Conservation (phyloP, 345 rosid genomes). For the Linum tenue region DNA sequence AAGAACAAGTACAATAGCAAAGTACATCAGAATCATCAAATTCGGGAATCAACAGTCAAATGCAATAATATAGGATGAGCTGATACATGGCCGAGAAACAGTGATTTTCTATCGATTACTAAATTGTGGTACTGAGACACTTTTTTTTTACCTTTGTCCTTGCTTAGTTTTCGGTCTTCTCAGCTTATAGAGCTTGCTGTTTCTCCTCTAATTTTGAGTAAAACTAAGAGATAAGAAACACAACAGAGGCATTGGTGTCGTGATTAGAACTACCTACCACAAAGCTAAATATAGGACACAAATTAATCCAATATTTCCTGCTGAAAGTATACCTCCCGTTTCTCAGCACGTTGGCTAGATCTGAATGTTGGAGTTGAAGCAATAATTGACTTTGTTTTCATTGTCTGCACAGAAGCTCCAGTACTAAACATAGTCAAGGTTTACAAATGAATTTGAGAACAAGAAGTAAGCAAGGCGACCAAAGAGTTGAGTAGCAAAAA, state of each 20-base stretch:
- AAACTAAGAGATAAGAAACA: neutral
- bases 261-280: neutral
- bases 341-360: slow-evolving; percentile 8
- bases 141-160: neutral
- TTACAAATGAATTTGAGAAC: neutral
- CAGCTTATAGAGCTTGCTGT: slow-evolving; percentile 1
- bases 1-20: neutral
- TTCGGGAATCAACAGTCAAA: neutral
- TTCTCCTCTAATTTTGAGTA: slow-evolving; percentile 3
- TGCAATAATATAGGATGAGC: neutral
- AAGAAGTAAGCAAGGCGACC: neutral
- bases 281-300: neutral
- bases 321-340: slow-evolving; percentile 3
- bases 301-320: neutral
- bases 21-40: neutral
- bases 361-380: slow-evolving; percentile 6
- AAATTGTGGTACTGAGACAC: no score
- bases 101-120: no score
- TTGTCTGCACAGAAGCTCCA: neutral
- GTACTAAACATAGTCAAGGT: slow-evolving; percentile 4
- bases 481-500: neutral
- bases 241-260: slow-evolving; percentile 3
- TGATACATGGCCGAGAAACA: neutral
- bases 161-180: neutral
- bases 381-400: neutral